A percentile compares a stretch with the other conserved stretches of the same genome.
These are phyloP conservation scores for Dimargaris xerosporica DNA, from an alignment of 192 early-diverging fungal genomes.

Conservation along the genomic window DNA sequence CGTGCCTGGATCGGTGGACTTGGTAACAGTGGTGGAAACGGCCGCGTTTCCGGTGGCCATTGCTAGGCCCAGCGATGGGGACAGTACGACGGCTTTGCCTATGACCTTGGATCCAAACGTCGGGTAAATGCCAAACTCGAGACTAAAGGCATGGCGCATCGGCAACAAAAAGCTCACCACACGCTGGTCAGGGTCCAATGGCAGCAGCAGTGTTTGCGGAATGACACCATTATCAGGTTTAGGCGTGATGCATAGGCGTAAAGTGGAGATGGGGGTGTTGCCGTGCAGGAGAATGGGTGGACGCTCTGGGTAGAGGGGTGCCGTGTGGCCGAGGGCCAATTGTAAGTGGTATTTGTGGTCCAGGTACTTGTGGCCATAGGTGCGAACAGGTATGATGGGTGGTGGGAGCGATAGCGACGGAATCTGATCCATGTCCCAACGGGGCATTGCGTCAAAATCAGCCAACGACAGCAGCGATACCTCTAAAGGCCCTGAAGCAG, in stretches of 20 bases:
- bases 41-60: neutral
- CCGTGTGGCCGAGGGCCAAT: conserved; percentile 42
- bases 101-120: conserved; percentile 92
- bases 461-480: too few relatives aligned
- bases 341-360: conserved; percentile 81
- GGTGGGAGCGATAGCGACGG: conserved; percentile 90
- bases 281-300: conserved; percentile 43
- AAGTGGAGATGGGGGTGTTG: conserved; percentile 32
- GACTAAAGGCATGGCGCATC: conserved; percentile 48
- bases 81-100: conserved; percentile 68
- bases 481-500: neutral
- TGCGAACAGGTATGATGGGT: conserved; percentile 93
- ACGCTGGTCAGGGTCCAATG: conserved; percentile 59
- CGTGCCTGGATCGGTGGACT: too few relatives aligned
- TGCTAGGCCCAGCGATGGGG: conserved; percentile 39
- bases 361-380: conserved; percentile 96
- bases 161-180: conserved; percentile 78
- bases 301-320: conserved; percentile 16
- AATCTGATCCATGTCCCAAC: conserved; percentile 69
- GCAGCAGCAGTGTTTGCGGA: conserved; percentile 81
- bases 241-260: conserved; percentile 76
- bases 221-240: conserved; percentile 78
- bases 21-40: too few relatives aligned
- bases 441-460: too few relatives aligned
- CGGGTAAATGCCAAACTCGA: conserved; percentile 95